Conservation (phyloP, 2,329 filamentous ascomycete genomes). For the Tolypocladium pustulatum region DNA sequence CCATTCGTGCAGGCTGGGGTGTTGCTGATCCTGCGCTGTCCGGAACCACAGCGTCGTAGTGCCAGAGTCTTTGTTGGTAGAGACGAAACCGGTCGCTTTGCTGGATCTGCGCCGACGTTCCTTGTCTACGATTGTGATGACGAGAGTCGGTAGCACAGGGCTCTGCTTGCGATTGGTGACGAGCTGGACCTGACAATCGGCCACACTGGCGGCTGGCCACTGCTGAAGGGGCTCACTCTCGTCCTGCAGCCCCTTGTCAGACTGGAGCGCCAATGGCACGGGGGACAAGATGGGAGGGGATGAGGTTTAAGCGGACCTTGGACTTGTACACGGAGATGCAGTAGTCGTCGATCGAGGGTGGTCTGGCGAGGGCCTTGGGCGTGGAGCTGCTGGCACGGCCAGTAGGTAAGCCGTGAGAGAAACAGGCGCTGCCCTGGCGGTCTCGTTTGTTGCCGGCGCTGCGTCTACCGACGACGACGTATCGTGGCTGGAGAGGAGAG, state of each 20-base stretch:
- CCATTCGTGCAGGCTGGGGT: conserved; percentile 48
- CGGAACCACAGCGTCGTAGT: conserved; percentile 47
- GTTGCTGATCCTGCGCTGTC: conserved; percentile 37
- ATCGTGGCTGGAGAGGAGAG: conserved; percentile 36
- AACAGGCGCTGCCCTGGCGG: conserved; percentile 22
- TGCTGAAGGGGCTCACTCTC: conserved; percentile 45
- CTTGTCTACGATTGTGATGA: conserved; percentile 49
- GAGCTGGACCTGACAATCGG: conserved; percentile 48
- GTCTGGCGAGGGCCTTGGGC: conserved; percentile 23
- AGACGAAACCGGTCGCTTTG: conserved; percentile 45
- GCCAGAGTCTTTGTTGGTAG: conserved; percentile 37
- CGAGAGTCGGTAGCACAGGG: conserved; percentile 46
- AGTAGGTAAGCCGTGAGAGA: conserved; percentile 28
- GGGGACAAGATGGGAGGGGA: neutral
- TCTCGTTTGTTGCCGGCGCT: conserved; percentile 20
- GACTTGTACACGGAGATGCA: conserved; percentile 46
- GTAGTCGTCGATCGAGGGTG: conserved; percentile 26
- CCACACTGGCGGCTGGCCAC: conserved; percentile 39
- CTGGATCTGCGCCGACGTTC: conserved; percentile 55
- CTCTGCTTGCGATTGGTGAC: conserved; percentile 52
- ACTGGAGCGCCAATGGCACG: conserved; percentile 5
- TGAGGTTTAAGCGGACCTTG: conserved; percentile 41
- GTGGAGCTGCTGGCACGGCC: conserved; percentile 26
- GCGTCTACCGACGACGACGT: conserved; percentile 42
- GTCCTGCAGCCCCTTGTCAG: conserved; percentile 18